phyloP scores from a whole-genome alignment of 169 alveolate genomes.

The Plasmodium knowlesi region DNA sequence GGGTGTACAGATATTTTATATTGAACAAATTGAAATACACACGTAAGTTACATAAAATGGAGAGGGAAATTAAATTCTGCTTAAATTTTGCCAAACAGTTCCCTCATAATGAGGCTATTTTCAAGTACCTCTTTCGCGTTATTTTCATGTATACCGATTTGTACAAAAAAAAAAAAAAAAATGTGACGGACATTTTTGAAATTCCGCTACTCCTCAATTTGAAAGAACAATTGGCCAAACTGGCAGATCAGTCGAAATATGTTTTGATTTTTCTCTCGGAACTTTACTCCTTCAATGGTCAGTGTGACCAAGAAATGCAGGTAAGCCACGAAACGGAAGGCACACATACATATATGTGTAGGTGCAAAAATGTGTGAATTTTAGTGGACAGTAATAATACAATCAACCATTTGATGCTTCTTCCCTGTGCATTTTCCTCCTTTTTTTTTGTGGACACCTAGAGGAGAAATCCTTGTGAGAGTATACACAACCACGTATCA shows the following conservation, averaged over 20 bases:
- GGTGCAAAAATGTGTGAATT: neutral
- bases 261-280: slow-evolving; percentile 42
- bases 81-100: slow-evolving; percentile 47
- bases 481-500: neutral
- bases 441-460: neutral
- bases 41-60: neutral
- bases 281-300: slow-evolving; percentile 48
- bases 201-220: slow-evolving; percentile 32
- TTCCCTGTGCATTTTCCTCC: neutral
- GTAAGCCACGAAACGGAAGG: neutral
- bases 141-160: slow-evolving; percentile 33
- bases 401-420: neutral
- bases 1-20: slow-evolving; percentile 73
- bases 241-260: slow-evolving; percentile 24
- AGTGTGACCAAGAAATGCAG: neutral
- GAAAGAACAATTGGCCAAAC: slow-evolving; percentile 15
- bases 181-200: slow-evolving; percentile 21
- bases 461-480: neutral
- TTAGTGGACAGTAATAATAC: neutral
- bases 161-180: slow-evolving; percentile 1
- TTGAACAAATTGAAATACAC: slow-evolving; percentile 44
- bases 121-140: slow-evolving; percentile 49
- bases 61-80: slow-evolving; percentile 56
- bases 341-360: neutral
- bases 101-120: slow-evolving; percentile 56